phyloP scores from a whole-genome alignment of 2,329 filamentous ascomycete genomes.

The Paracoccidioides lutzii region DNA sequence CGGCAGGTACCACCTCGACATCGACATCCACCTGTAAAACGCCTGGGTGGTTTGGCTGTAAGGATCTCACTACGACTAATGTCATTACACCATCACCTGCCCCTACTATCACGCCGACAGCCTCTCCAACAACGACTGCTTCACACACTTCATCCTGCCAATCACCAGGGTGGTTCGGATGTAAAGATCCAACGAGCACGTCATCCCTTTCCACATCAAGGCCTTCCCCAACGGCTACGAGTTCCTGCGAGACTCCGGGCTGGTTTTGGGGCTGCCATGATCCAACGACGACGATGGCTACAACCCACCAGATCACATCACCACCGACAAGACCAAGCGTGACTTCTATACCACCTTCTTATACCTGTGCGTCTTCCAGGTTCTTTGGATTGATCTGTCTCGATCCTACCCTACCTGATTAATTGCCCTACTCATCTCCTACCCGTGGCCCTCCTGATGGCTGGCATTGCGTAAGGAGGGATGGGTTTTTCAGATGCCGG shows the following conservation, averaged over 20 bases:
- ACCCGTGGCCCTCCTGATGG: slow-evolving; percentile 16
- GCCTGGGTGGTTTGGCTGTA: slow-evolving; percentile 34
- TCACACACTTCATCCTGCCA: slow-evolving; percentile 24
- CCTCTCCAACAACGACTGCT: slow-evolving; percentile 14
- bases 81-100: slow-evolving; percentile 13
- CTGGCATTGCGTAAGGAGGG: slow-evolving; percentile 25
- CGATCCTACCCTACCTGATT: slow-evolving; percentile 5
- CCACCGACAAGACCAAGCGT: slow-evolving; percentile 15
- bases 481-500: slow-evolving; percentile 34
- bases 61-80: slow-evolving; percentile 21
- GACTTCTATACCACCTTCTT: slow-evolving; percentile 17
- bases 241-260: slow-evolving; percentile 40
- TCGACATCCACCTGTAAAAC: slow-evolving; percentile 25
- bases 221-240: slow-evolving; percentile 11
- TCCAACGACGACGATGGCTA: slow-evolving; percentile 18
- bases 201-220: slow-evolving; percentile 11
- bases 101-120: slow-evolving; percentile 16
- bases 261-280: slow-evolving; percentile 45
- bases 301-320: slow-evolving; percentile 21
- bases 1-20: slow-evolving; percentile 18
- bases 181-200: slow-evolving; percentile 25
- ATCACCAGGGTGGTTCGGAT: slow-evolving; percentile 28
- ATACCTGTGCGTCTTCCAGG: slow-evolving; percentile 15
- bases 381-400: slow-evolving; percentile 20
- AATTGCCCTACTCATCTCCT: not conserved